These are phyloP conservation scores for Galerina sulciceps DNA, from an alignment of 768 basidiomycete species.

Conservation along the genomic window DNA sequence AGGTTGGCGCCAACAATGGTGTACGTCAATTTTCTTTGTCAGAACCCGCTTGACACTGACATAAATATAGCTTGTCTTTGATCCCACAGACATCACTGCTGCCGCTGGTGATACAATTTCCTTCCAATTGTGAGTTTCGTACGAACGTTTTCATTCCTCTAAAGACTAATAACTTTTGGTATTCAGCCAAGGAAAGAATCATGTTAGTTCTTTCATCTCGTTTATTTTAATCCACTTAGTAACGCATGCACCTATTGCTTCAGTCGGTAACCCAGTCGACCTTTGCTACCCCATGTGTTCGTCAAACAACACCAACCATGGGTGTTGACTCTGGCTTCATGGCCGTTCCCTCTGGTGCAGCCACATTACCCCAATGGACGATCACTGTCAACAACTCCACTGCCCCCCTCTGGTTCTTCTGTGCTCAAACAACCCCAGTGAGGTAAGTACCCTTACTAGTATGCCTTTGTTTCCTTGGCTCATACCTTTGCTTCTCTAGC, in stretches of 20 bases:
- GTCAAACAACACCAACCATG: constrained; percentile 33
- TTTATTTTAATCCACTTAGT: background rate
- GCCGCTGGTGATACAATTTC: constrained; percentile 49
- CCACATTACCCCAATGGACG: constrained; percentile 44
- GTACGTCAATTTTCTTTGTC: constrained; percentile 23
- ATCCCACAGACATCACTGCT: constrained; percentile 43
- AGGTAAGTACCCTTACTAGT: constrained; percentile 13
- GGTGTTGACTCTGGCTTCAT: constrained; percentile 61
- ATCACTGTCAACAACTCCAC: constrained; percentile 49
- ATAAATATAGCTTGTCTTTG: constrained; percentile 37
- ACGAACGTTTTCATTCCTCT: background rate
- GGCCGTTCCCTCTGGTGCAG: constrained; percentile 34
- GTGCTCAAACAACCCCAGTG: constrained; percentile 44
- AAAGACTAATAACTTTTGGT: background rate
- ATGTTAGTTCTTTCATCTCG: constrained; percentile 30
- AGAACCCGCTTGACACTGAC: background rate
- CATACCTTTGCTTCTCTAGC: constrained; percentile 22
- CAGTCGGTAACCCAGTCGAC: constrained; percentile 66
- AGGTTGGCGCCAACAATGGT: constrained; percentile 44
- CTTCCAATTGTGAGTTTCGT: constrained; percentile 54
- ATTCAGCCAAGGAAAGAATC: constrained; percentile 46
- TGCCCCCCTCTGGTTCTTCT: constrained; percentile 68
- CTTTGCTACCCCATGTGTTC: constrained; percentile 56
- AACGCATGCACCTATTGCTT: background rate
- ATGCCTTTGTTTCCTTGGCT: background rate